phyloP scores from a whole-genome alignment of 768 basidiomycete genomes.

The Rhodotorula graminis region DNA sequence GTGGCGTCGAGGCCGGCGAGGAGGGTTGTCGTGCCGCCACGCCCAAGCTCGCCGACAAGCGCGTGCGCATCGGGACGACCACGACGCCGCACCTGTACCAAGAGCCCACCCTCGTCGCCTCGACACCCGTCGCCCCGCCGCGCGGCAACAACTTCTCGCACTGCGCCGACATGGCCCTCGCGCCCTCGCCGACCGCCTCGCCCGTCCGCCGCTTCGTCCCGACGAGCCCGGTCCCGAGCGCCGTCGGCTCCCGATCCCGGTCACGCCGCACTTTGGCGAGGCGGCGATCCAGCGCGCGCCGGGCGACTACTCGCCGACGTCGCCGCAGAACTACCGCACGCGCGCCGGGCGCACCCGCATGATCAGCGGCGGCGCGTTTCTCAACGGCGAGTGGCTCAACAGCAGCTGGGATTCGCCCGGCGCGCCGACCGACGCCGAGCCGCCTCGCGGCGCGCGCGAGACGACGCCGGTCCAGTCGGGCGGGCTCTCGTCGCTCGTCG shows the following conservation, averaged over 20 bases:
- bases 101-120: slow-evolving; percentile 30
- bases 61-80: slow-evolving; percentile 9
- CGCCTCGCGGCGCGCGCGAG: not conserved
- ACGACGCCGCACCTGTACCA: slow-evolving; percentile 11
- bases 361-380: slow-evolving; percentile 16
- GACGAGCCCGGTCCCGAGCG: slow-evolving; percentile 4
- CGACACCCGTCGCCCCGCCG: slow-evolving; percentile 12
- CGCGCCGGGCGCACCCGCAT: slow-evolving; percentile 22
- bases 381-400: slow-evolving; percentile 8
- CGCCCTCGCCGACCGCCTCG: slow-evolving; percentile 22
- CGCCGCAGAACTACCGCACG: slow-evolving; percentile 24
- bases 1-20: not conserved
- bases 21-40: not conserved
- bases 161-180: slow-evolving; percentile 29
- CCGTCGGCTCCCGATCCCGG: slow-evolving; percentile 13
- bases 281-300: not conserved
- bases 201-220: slow-evolving; percentile 19
- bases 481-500: not conserved
- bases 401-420: not conserved
- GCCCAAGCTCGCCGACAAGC: slow-evolving; percentile 16
- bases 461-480: not conserved
- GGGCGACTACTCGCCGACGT: slow-evolving; percentile 34
- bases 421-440: not conserved
- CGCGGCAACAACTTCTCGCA: slow-evolving; percentile 17
- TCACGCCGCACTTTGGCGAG: slow-evolving; percentile 24